Conservation (phyloP, 495 filamentous ascomycete species). For the Aspergillus incahuasiensis region DNA sequence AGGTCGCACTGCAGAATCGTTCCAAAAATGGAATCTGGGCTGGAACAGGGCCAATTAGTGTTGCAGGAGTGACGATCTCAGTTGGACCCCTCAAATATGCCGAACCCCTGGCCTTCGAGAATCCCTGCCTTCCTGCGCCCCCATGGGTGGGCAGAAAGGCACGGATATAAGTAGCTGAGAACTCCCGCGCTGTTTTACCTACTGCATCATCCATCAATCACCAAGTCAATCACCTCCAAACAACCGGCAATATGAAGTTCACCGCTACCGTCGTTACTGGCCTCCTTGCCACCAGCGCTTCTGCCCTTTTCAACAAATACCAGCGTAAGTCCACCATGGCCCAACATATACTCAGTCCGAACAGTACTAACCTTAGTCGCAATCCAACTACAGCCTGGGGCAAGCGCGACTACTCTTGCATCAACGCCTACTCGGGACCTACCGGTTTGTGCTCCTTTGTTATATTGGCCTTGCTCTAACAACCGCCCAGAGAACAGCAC, state of each 20-base stretch:
- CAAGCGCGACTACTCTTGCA: constrained; percentile 36
- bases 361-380: not conserved
- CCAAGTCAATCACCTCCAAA: not conserved
- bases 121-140: no score
- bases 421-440: constrained; percentile 36
- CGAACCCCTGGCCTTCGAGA: not conserved
- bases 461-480: not conserved
- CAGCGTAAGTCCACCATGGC: constrained; percentile 21
- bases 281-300: constrained; percentile 27
- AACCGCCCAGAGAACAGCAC: constrained; percentile 27
- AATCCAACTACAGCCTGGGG: constrained; percentile 30
- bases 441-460: not conserved
- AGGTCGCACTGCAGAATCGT: not conserved
- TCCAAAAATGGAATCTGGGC: not conserved
- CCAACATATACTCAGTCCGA: not conserved
- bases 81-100: not conserved
- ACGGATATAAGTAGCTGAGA: not conserved
- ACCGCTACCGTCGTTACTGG: constrained; percentile 23
- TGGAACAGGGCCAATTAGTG: not conserved
- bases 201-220: not conserved
- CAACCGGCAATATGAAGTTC: constrained; percentile 30
- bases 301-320: constrained; percentile 33
- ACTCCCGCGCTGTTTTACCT: not conserved
- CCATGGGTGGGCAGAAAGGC: no score
- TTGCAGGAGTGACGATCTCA: not conserved